phyloP scores from a whole-genome alignment of 192 early-diverging fungal genomes.

The Geranomyces michiganensis region DNA sequence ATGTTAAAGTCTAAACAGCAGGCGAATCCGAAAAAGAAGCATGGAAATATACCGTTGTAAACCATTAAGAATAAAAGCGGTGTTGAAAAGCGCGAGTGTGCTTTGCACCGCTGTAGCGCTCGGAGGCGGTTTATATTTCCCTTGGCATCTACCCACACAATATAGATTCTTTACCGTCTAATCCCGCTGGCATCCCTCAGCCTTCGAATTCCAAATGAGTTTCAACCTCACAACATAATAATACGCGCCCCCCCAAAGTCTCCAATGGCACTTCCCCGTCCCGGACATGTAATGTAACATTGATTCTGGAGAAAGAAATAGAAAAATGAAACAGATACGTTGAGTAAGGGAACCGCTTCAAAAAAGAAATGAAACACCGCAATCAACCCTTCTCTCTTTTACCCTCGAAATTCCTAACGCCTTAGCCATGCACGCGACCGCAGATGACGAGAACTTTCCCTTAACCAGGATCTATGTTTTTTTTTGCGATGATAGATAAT shows the following conservation, averaged over 20 bases:
- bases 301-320: conserved; percentile 16
- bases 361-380: too few relatives aligned
- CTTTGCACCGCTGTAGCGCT: too few relatives aligned
- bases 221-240: conserved; percentile 22
- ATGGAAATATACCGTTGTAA: conserved; percentile 90
- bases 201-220: too few relatives aligned
- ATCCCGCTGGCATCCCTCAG: too few relatives aligned
- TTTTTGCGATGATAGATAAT: too few relatives aligned
- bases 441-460: not conserved
- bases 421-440: conserved; percentile 16
- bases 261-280: conserved; percentile 1
- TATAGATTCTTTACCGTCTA: too few relatives aligned
- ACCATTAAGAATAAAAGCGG: not conserved
- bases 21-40: conserved; percentile 86
- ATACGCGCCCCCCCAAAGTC: conserved; percentile 16
- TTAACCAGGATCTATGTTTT: conserved; percentile 19
- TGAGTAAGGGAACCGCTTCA: too few relatives aligned
- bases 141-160: too few relatives aligned
- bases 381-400: not conserved
- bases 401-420: conserved; percentile 15
- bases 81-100: too few relatives aligned
- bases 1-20: conserved; percentile 77
- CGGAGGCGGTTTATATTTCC: too few relatives aligned
- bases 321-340: too few relatives aligned
- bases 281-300: conserved; percentile 28